Evolutionary conservation across 768 basidiomycete species (phyloP), one percentile per base, ranked within the genome.

Genomic region (Mycena galericulata): DNA sequence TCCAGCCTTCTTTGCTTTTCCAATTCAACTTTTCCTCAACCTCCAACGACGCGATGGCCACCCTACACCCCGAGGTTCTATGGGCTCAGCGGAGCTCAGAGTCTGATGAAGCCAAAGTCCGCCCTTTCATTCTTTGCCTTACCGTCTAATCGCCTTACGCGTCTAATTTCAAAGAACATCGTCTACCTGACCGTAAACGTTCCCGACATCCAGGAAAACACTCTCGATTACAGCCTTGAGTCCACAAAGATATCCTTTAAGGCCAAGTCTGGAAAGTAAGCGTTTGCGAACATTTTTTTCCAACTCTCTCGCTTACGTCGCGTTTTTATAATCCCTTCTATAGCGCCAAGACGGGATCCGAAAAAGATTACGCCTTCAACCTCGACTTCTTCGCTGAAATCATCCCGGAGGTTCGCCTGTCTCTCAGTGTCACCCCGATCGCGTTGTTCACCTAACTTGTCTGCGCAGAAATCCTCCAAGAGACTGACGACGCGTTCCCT

Each of bases 41-140:
- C 47, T 36, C 69, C 68, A 69, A 64, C 75, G 55, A 67, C 74
- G 78, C 73, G 50, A 86, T 87, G 85, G 72, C 83, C 38, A 78
- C 75, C 17, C 20, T 63, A 70, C 94, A 95, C 79, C 97, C 97
- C 40, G 96, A 98, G 81, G 85, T 97, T 38, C 86, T 96, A 2
- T 99, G 97, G 96, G 97, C 97, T 50, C 97, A 99, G 81, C 90
- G 97, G 73, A 94, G 92, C 84, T 92, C 89, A 43, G 86, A 79
- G 18, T 74, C 83, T 14, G 87, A 83, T 17, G 84, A 88, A 34
- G 85, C 84, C 51, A 96, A 96, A 85, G 96, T 94, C 50, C 45
- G 78, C 71, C 46, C 32, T 63, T 18, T 30, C 30, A 53, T 57
- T 55, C 27, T 58, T 57, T 24, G 47, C 26, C 51, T 51, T 58